Base-by-base conservation (phyloP, 169 alveolate species). In the Perkinsus chesapeaki region DNA sequence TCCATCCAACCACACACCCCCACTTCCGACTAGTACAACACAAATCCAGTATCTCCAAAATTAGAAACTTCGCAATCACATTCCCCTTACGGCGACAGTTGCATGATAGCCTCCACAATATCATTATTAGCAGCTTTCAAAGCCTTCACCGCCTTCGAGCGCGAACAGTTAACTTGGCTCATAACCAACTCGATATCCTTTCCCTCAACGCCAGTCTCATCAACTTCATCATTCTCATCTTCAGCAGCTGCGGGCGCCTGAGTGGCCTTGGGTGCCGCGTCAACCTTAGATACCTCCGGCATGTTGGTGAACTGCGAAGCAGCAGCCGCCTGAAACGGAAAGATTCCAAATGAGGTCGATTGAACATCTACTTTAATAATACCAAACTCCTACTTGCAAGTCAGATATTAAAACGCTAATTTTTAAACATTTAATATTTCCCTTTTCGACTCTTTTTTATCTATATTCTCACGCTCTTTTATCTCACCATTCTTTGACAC, bases 81-180 rank as follows among this genome's bases (percentile, higher is more conserved):
- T 5, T 5, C 82, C 82, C 3, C 31, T 60, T 16, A 60, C 12
- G 82, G 82, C 1, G 95, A 93, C 92, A 95, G 95, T 72, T 96
- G 92, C 94, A 97, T 92, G 92, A 97, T 96, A 39, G 98, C 99
- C 92, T 96, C 96, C 39, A 98, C 98, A 91, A 97, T 95, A 91
- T 98, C 99, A 94, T 96, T 96, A 92, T 96, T 97, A 92, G 97
- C 93, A 34, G 95, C 96, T 93, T 96, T 95, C 23, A 98, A 96
- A 9, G 98, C 99, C 92, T 94, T 94, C 48, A 97, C 97, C 31
- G 99, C 99, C 73, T 95, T 93, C 47, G 95, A 94, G 92, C 98
- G 95, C 73, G 97, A 92, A 94, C 98, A 97, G 91, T 95, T 94
- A 73, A 97, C 95, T 94, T 98, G 98, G 48, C 95, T 93, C 96